Evolutionary conservation across 2,329 filamentous ascomycete species (phyloP).

Genomic region (Calonectria multiphialidica): DNA sequence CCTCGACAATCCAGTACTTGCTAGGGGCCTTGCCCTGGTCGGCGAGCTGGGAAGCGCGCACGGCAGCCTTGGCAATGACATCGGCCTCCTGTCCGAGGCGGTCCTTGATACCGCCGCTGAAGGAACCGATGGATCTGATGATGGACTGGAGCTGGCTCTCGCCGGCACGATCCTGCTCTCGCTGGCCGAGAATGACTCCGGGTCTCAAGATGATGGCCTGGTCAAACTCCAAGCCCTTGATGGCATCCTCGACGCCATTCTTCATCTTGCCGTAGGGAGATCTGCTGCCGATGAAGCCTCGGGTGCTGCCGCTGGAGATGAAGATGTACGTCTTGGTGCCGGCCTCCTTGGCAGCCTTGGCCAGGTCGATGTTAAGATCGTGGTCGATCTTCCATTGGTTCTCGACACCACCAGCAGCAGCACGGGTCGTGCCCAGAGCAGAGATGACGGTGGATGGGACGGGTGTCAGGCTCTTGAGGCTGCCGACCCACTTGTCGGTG

Average conservation of each 20-base stretch:
- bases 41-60: constrained; percentile 69
- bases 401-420: constrained; percentile 78
- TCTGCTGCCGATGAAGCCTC: constrained; percentile 54
- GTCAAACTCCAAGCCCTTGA: constrained; percentile 80
- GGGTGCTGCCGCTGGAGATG: constrained; percentile 70
- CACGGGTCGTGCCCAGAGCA: constrained; percentile 83
- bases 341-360: constrained; percentile 77
- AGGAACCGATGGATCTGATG: constrained; percentile 65
- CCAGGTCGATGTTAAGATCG: constrained; percentile 85
- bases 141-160: constrained; percentile 70
- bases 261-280: constrained; percentile 80
- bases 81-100: constrained; percentile 79
- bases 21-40: constrained; percentile 69
- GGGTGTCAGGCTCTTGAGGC: constrained; percentile 67
- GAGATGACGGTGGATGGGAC: constrained; percentile 78
- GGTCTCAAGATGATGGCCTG: constrained; percentile 81
- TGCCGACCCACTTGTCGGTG: constrained; percentile 74
- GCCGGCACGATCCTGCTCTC: constrained; percentile 70
- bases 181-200: constrained; percentile 79
- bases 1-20: constrained; percentile 72
- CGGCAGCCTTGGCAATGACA: constrained; percentile 77
- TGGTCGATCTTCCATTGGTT: constrained; percentile 91
- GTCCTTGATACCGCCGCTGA: constrained; percentile 71
- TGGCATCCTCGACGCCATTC: constrained; percentile 84
- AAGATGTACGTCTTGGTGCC: constrained; percentile 83